Evolutionary conservation across 345 rosid genomes (phyloP).

Genomic region (Iberis pinnata): DNA sequence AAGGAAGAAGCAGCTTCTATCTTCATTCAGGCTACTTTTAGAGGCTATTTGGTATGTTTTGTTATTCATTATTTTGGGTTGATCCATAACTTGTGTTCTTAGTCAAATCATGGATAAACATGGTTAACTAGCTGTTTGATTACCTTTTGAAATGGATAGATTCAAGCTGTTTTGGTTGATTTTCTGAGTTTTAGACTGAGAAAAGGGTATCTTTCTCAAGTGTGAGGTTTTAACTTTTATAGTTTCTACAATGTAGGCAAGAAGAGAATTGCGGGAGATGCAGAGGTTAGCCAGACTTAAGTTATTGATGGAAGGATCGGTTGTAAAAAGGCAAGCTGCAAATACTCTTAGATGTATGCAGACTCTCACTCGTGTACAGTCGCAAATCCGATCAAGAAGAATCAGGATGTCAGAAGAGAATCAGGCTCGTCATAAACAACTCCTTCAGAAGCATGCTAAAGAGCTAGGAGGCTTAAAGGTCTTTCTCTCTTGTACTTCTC

Average conservation of each 20-base stretch:
- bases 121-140: too few relatives aligned
- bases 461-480: conserved; percentile 39
- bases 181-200: background rate
- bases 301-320: conserved; percentile 66
- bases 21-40: conserved; percentile 69
- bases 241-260: conserved; percentile 46
- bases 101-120: background rate
- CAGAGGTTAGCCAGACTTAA: conserved; percentile 69
- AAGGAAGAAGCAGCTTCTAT: conserved; percentile 68
- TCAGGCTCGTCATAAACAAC: conserved; percentile 76
- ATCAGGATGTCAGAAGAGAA: conserved; percentile 79
- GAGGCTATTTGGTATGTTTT: conserved; percentile 61
- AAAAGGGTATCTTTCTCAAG: background rate
- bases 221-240: conserved; percentile 3
- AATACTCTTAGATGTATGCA: conserved; percentile 80
- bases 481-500: conserved; percentile 18
- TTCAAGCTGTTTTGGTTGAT: conserved; percentile 1
- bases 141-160: background rate
- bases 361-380: conserved; percentile 70
- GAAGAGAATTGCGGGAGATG: conserved; percentile 58
- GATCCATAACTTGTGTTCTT: background rate
- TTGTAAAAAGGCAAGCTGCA: conserved; percentile 67
- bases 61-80: background rate
- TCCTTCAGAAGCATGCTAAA: conserved; percentile 75
- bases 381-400: conserved; percentile 70